phyloP scores from a whole-genome alignment of 805 yeast genomes.

The Schwanniomyces sp. region DNA sequence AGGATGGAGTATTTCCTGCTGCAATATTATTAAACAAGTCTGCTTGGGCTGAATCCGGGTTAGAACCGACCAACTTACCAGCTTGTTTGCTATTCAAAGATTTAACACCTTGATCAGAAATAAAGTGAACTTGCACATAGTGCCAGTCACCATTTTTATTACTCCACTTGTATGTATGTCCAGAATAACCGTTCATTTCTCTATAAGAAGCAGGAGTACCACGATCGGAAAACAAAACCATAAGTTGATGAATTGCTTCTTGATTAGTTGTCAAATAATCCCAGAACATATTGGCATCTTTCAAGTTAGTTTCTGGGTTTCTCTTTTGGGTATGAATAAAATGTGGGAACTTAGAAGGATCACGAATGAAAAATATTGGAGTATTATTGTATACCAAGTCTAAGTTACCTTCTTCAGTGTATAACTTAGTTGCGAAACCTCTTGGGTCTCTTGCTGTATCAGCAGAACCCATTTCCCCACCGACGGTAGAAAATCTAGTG shows the following conservation, averaged over 20 bases:
- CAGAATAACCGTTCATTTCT: constrained; percentile 82
- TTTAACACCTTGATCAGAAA: constrained; percentile 60
- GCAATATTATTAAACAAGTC: constrained; percentile 80
- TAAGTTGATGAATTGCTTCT: constrained; percentile 74
- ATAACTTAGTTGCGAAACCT: constrained; percentile 77
- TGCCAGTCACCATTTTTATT: constrained; percentile 72
- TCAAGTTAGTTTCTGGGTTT: constrained; percentile 75
- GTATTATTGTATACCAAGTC: constrained; percentile 87
- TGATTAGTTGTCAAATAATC: constrained; percentile 73
- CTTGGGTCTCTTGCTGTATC: constrained; percentile 87
- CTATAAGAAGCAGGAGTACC: constrained; percentile 78
- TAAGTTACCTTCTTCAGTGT: constrained; percentile 81
- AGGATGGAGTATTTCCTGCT: constrained; percentile 73
- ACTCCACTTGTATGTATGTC: constrained; percentile 81
- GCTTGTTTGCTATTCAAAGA: constrained; percentile 65
- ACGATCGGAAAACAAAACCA: constrained; percentile 72
- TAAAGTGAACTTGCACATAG: constrained; percentile 77
- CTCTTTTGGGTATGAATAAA: constrained; percentile 90
- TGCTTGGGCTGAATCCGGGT: constrained; percentile 80
- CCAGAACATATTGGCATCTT: constrained; percentile 87
- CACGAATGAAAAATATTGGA: constrained; percentile 82
- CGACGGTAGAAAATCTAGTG: constrained; percentile 83
- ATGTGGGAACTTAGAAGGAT: constrained; percentile 82
- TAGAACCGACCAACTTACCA: constrained; percentile 62
- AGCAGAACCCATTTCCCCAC: constrained; percentile 80